Percentiles rank a stretch among this genome's conserved stretches.
Conservation (phyloP, 768 basidiomycete species). For the Coprinopsis sp. region DNA sequence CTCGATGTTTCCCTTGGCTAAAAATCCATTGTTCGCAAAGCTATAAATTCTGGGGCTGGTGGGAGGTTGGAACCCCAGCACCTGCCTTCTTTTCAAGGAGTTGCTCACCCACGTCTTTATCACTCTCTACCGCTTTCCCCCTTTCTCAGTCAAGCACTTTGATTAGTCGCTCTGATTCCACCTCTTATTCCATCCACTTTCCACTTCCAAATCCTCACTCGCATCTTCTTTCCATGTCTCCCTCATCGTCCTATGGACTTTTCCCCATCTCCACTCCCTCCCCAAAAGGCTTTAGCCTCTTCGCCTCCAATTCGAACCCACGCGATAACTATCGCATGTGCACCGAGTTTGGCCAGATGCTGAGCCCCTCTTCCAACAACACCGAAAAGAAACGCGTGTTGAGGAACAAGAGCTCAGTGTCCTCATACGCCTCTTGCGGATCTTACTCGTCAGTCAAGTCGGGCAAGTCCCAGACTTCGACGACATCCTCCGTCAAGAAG, state of each 20-base stretch:
- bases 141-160: slow-evolving; percentile 11
- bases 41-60: not conserved
- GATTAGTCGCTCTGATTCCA: slow-evolving; percentile 14
- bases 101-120: slow-evolving; percentile 7
- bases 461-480: too few relatives aligned
- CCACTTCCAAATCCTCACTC: not conserved
- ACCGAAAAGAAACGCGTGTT: not conserved
- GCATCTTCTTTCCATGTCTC: slow-evolving; percentile 10
- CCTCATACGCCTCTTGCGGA: not conserved
- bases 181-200: not conserved
- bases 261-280: slow-evolving; percentile 4
- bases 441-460: slow-evolving; percentile 3
- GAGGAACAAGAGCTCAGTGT: slow-evolving; percentile 3
- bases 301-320: slow-evolving; percentile 10
- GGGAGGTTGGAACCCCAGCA: slow-evolving; percentile 1
- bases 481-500: slow-evolving; percentile 10
- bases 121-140: not conserved
- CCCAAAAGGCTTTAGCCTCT: slow-evolving; percentile 10
- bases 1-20: too few relatives aligned
- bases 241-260: slow-evolving; percentile 7
- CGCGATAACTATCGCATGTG: slow-evolving; percentile 13
- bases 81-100: slow-evolving; percentile 8
- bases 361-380: slow-evolving; percentile 2
- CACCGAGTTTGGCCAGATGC: slow-evolving; percentile 10
- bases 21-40: slow-evolving; percentile 7